Evolutionary conservation across 2,329 filamentous ascomycete species (phyloP).

Genomic region (Alternaria atra): DNA sequence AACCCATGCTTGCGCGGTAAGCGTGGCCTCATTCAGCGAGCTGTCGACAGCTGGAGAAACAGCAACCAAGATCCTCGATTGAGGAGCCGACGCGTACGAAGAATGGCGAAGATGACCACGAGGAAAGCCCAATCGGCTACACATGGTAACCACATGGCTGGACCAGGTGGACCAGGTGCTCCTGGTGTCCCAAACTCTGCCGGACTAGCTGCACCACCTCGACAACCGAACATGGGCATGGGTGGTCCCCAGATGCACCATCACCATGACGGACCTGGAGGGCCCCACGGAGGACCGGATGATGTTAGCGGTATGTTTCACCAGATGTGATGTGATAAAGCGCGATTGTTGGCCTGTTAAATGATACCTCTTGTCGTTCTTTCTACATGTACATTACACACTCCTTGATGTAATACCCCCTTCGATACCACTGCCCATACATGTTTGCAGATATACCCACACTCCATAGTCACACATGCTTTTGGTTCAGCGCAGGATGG

Average conservation of each 20-base stretch:
- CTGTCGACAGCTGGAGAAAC: constrained; percentile 98
- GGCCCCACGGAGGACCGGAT: constrained; percentile 72
- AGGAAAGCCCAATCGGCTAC: constrained; percentile 74
- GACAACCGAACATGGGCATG: constrained; percentile 75
- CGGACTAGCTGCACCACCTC: constrained; percentile 66
- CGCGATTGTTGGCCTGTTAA: constrained; percentile 49
- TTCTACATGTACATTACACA: constrained; percentile 55
- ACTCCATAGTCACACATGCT: constrained; percentile 35
- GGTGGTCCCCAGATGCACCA: constrained; percentile 71
- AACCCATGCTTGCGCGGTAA: constrained; percentile 93
- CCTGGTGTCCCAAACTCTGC: constrained; percentile 71
- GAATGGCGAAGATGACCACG: constrained; percentile 95
- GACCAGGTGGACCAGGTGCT: constrained; percentile 67
- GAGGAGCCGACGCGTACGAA: constrained; percentile 87
- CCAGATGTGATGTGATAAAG: constrained; percentile 73
- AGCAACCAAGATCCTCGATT: constrained; percentile 96
- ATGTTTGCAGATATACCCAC: constrained; percentile 39
- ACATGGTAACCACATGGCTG: constrained; percentile 71
- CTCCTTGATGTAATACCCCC: constrained; percentile 55
- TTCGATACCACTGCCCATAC: constrained; percentile 50
- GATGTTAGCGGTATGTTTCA: constrained; percentile 98
- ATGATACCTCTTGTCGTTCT: constrained; percentile 54
- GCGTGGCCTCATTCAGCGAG: constrained; percentile 92
- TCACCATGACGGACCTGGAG: constrained; percentile 77
- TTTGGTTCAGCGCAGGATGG: constrained; percentile 38